Conservation (phyloP, 345 rosid genomes). For the Dovyalis caffra region DNA sequence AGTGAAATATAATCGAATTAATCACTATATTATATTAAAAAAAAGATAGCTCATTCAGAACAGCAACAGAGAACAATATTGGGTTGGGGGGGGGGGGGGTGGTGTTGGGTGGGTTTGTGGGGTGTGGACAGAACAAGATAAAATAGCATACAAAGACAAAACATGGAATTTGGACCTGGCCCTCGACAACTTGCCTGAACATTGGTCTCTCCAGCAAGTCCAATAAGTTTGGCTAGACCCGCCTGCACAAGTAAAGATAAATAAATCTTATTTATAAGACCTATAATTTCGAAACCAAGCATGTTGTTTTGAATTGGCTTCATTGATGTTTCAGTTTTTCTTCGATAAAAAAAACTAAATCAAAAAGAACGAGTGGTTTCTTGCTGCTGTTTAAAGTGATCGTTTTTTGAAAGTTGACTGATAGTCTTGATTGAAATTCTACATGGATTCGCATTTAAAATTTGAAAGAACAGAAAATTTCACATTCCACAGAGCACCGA, state of each 20-base stretch:
- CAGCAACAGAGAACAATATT: constrained; percentile 2
- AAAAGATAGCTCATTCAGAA: neutral
- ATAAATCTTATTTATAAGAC: neutral
- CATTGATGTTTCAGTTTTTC: too few species aligned
- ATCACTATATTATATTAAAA: neutral
- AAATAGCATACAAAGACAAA: neutral
- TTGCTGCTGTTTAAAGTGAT: too few species aligned
- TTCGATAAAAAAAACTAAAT: too few species aligned
- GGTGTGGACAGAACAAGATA: neutral
- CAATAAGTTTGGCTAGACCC: constrained; percentile 90
- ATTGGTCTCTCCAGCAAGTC: constrained; percentile 97
- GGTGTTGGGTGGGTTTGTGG: too few species aligned
- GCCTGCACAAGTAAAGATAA: constrained; percentile 54
- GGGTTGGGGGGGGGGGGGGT: too few species aligned
- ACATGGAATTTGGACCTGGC: neutral
- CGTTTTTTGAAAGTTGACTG: too few species aligned
- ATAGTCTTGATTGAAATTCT: too few species aligned
- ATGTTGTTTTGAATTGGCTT: too few species aligned
- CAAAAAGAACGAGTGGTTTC: too few species aligned
- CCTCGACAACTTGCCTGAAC: constrained; percentile 58
- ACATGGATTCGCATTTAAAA: too few species aligned
- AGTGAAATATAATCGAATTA: neutral
- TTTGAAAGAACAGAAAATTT: too few species aligned
- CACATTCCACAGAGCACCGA: too few species aligned
- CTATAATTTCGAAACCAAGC: neutral